These are phyloP conservation scores for Vigna reflexopilosa DNA, from an alignment of 306 rosid species.

Conservation along the genomic window DNA sequence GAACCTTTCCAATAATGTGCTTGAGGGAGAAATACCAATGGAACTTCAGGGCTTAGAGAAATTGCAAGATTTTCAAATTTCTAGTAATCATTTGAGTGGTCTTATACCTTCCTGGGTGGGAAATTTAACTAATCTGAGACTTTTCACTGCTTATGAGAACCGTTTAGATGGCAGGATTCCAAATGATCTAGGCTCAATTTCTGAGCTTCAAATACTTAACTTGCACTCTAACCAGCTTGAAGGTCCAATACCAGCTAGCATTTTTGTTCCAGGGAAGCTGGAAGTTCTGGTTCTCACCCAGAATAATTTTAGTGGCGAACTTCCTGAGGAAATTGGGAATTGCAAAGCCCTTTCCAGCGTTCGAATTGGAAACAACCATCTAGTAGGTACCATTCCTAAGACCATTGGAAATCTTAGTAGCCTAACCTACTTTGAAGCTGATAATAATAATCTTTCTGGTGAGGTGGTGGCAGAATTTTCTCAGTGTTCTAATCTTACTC, in stretches of 20 bases:
- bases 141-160: constrained; percentile 94
- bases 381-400: constrained; percentile 52
- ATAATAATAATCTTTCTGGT: constrained; percentile 86
- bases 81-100: constrained; percentile 85
- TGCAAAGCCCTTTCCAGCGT: constrained; percentile 55
- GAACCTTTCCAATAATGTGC: constrained; percentile 78
- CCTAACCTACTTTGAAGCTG: constrained; percentile 97
- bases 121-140: constrained; percentile 74
- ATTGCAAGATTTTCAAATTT: constrained; percentile 80
- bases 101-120: constrained; percentile 86
- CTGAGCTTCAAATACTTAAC: constrained; percentile 82
- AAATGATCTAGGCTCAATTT: constrained; percentile 70
- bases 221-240: constrained; percentile 89
- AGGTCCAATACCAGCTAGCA: constrained; percentile 83
- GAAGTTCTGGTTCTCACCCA: constrained; percentile 87
- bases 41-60: constrained; percentile 71
- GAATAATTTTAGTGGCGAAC: constrained; percentile 71
- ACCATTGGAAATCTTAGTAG: constrained; percentile 80
- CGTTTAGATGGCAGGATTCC: constrained; percentile 78
- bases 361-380: constrained; percentile 58
- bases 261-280: constrained; percentile 82
- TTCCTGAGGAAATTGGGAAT: constrained; percentile 55
- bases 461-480: constrained; percentile 72
- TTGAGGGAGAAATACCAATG: constrained; percentile 80
- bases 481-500: constrained; percentile 83